Evolutionary conservation across 257 asterid species (phyloP), one percentile per base, ranked within the genome.

Genomic region (Przewalskia tangutica): DNA sequence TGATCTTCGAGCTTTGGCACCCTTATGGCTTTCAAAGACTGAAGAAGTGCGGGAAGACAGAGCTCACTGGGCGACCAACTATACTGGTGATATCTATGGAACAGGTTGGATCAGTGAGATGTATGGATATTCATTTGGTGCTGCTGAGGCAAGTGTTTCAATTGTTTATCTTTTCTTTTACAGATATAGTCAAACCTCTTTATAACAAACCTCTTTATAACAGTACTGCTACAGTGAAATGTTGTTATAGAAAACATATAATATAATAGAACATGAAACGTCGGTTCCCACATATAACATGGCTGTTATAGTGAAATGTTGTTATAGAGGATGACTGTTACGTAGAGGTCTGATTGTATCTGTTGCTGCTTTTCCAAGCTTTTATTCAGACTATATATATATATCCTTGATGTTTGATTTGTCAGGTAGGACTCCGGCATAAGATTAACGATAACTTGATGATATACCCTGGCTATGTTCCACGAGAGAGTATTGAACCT

Each of bases 51-150:
- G 97, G 75, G 94, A 77, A 10, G 99, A 95, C 84, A 95, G n/a
- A 88, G 95, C 87, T 81, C 99, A 95, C 50, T 95, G 97, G 97
- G 90, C 89, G 38, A 91, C 97, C 77, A 88, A 96, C 82, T 91
- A 91, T 87, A 96, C 98, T 40, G 99, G 99, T 77, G 99, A 96
- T 82, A 96, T 96, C 79, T 96, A 92, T 77, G 91, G 86, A 14
- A 81, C 92, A 6, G 98, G 99, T 62, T 96, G 99, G 99, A 96
- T 96, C 83, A 96, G 99, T 87, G 99, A 96, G 88, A 96, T 96
- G 99, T 94, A 93, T 84, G 99, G 99, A 40, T 96, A 96, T 89
- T 96, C 99, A 50, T 96, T 92, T 88, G 99, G 99, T 6, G 99
- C 97, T 65, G 97, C 98, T 2, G 97, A 95, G 98, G 99, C 89